A percentile compares a stretch with the other conserved stretches of the same genome.
These are phyloP conservation scores for Eucalyptus marginata DNA, from an alignment of 345 rosid genomes.

Conservation along the genomic window DNA sequence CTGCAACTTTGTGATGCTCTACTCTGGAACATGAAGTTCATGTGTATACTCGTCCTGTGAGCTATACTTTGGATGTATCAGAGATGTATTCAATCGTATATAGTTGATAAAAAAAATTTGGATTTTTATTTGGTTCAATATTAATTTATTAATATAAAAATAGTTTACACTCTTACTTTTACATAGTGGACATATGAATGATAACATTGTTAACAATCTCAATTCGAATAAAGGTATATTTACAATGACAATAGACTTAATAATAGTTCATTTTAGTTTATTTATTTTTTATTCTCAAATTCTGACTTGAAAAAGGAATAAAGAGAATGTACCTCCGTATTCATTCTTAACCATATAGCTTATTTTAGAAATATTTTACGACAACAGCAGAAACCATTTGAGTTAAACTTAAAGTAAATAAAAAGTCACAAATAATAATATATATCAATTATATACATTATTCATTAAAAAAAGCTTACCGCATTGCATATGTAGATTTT, in stretches of 20 bases:
- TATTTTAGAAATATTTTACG: background rate
- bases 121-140: no score
- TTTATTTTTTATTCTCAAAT: background rate
- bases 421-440: background rate
- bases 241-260: background rate
- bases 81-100: background rate
- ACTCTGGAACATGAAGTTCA: background rate
- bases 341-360: background rate
- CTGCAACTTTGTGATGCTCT: background rate
- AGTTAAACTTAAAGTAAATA: background rate
- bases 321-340: background rate
- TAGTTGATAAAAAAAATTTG: background rate
- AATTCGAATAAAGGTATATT: background rate
- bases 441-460: background rate
- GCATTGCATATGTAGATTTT: no score
- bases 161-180: background rate
- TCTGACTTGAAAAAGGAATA: background rate
- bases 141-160: no score
- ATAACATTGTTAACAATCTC: background rate
- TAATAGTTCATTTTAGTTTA: background rate
- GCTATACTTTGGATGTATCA: no score
- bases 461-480: background rate
- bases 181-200: background rate
- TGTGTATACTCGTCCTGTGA: no score
- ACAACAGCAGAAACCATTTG: background rate